Evolutionary conservation across 768 basidiomycete genomes (phyloP).

Genomic region (Naganishia friedmannii): DNA sequence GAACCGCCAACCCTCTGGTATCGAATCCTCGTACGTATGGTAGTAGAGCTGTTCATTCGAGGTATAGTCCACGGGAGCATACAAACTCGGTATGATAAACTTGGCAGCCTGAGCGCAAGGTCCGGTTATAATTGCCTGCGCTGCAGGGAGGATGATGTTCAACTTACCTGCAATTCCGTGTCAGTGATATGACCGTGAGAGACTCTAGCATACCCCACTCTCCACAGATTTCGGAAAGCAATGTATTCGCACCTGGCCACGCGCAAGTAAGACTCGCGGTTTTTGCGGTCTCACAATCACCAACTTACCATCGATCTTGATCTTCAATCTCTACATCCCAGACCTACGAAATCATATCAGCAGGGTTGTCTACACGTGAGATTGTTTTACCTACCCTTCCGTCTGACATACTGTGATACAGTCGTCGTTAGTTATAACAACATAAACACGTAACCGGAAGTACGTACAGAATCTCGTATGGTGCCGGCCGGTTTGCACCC

Average conservation of each 20-base stretch:
- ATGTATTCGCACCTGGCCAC: conserved; percentile 86
- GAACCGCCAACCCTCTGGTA: conserved; percentile 57
- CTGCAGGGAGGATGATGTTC: background rate
- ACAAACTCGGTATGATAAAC: conserved; percentile 70
- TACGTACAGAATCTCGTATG: conserved; percentile 47
- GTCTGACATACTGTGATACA: conserved; percentile 27
- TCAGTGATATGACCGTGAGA: conserved; percentile 82
- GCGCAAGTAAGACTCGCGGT: conserved; percentile 66
- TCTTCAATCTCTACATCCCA: conserved; percentile 24
- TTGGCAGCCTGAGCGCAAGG: conserved; percentile 62
- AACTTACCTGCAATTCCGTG: conserved; percentile 66
- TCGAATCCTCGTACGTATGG: conserved; percentile 64
- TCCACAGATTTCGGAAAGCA: conserved; percentile 62
- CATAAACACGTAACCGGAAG: background rate
- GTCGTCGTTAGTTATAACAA: background rate
- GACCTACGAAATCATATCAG: conserved; percentile 58
- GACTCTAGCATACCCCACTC: conserved; percentile 65
- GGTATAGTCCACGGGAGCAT: conserved; percentile 60
- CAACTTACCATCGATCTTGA: conserved; percentile 29
- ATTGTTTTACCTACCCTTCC: conserved; percentile 51
- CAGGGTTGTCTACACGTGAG: conserved; percentile 66
- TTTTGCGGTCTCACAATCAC: background rate
- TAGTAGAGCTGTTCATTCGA: conserved; percentile 65
- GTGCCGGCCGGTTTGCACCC: conserved; percentile 43
- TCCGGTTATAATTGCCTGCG: background rate